Evolutionary conservation across 352 stramenopile species (phyloP), one percentile per base, ranked within the genome.

Genomic region (Peronospora farinosa): DNA sequence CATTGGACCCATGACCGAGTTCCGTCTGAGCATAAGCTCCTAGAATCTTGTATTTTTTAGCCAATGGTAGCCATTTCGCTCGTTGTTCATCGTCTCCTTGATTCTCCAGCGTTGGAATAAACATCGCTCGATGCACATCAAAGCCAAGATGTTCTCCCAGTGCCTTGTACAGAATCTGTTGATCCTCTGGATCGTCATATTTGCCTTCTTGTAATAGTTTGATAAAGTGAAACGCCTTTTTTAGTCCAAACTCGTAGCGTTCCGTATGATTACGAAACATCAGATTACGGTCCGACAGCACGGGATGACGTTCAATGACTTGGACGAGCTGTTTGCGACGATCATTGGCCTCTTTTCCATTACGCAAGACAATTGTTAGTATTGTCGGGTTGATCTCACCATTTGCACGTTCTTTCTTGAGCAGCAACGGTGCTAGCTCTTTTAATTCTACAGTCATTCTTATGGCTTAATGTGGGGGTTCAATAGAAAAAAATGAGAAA

Each of bases 1-100:
- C 60, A 40, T 68, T 68, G 36, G 60, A 68, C 1, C 60, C 60
- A n/a, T 68, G 60, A n/a, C 60, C 60, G 0, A 68, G 35, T 47
- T 68, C 60, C 17, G 60, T 68, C 45, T 68, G 60, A 0, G 60
- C 60, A 39, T 68, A 68, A 13, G 60, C 49, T 23, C 60, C 60
- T 0, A 68, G 23, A 30, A 68, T 68, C 40, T 54, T 51, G 45
- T 43, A 68, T 31, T 44, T 60, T 37, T 51, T 60, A 16, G 60
- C 60, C 9, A 68, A 15, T 31, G 60, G 60, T 11, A 68, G 31
- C 54, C 54, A 68, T 23, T 60, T 63, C 12, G 49, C 49, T 1
- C 50, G 54, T 47, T 68, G 60, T 8, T 56, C 43, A 10, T 68
- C 54, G 19, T 13, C 16, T 17, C 44, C 60, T 38, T 68, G 60